Base-by-base conservation (phyloP, 2,329 filamentous ascomycete species). In the Paraconiothyrium sp. region DNA sequence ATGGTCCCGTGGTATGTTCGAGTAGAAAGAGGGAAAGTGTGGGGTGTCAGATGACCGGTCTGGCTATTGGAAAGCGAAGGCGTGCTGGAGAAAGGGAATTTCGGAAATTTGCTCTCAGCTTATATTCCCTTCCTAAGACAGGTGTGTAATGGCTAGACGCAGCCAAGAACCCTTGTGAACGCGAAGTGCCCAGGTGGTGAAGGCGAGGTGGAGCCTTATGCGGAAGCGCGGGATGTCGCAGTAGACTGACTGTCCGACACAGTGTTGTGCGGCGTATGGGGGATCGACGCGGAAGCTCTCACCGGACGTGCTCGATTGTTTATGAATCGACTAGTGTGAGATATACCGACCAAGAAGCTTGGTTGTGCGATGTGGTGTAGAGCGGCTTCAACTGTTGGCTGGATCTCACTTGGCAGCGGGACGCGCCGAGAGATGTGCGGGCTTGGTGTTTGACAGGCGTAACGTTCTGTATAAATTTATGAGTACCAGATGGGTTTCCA, bases 161-260 rank as follows among this genome's bases (percentile, higher is more conserved):
- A 58, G 54, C 59, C 55, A 54, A 63, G 62, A 54, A 30, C 27
- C 4, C 27, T 30, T 30, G 27, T 30, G 27, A 30, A 51, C 62
- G 58, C 57, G 61, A 50, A 50, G 58, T 58, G 54, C 54, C 54
- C 58, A 58, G 57, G 39, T 59, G 27, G 54, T 52, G 56, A 63
- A 68, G 64, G 59, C 57, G 54, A 47, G 48, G 58, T 60, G 61
- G 59, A 30, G 59, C 59, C 62, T 61, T 47, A 54, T 34, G 67
- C 55, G 71, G 67, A 63, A 66, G 73, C 69, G 72, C 65, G 72
- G 73, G 69, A 72, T 70, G 73, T 75, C 66, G 70, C 74, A 74
- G 70, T 63, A 64, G 60, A 32, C 30, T 37, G 60, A 32, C 30
- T 37, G 56, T 63, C 67, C 65, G 58, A 65, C 61, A 63, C 60